phyloP scores from a whole-genome alignment of 768 basidiomycete species.

The Phanerochaete sordida region DNA sequence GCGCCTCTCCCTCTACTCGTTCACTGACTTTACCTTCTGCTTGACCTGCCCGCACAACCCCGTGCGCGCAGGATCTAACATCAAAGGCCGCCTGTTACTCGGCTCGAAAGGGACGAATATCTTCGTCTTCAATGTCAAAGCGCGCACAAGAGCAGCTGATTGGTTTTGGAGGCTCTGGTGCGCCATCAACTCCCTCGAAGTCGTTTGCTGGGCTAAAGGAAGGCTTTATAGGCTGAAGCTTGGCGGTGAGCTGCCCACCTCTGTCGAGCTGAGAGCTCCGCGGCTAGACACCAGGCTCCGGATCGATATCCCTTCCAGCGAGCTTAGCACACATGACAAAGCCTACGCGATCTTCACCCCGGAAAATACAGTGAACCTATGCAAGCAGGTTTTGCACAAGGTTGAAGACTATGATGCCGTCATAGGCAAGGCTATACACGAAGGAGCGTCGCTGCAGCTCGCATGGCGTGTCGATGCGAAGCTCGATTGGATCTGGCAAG shows the following conservation, averaged over 20 bases:
- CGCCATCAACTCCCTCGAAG: neutral
- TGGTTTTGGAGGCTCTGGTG: slow-evolving; percentile 92
- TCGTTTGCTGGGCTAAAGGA: too few species aligned
- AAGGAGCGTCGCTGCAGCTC: slow-evolving; percentile 62
- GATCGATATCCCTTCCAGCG: slow-evolving; percentile 60
- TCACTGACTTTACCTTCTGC: slow-evolving; percentile 81
- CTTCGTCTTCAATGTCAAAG: slow-evolving; percentile 82
- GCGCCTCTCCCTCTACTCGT: slow-evolving; percentile 80
- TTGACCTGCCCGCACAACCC: slow-evolving; percentile 61
- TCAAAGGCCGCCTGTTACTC: slow-evolving; percentile 41
- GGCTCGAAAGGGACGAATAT: slow-evolving; percentile 72
- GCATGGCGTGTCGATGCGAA: slow-evolving; percentile 74
- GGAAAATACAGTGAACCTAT: slow-evolving; percentile 59
- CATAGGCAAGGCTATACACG: slow-evolving; percentile 46
- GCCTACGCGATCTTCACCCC: slow-evolving; percentile 53
- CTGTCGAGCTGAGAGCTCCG: slow-evolving; percentile 71
- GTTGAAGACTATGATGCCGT: slow-evolving; percentile 62
- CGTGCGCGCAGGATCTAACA: slow-evolving; percentile 34
- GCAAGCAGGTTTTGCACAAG: slow-evolving; percentile 50
- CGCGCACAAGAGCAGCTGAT: slow-evolving; percentile 74
- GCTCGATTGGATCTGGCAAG: slow-evolving; percentile 85
- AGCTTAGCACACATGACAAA: slow-evolving; percentile 34
- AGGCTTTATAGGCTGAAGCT: slow-evolving; percentile 67
- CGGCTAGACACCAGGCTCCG: slow-evolving; percentile 61
- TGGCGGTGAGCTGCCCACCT: slow-evolving; percentile 66